Evolutionary conservation across 2,329 filamentous ascomycete genomes (phyloP), one percentile per base, ranked within the genome.

Genomic region (Aspergillus sp.): DNA sequence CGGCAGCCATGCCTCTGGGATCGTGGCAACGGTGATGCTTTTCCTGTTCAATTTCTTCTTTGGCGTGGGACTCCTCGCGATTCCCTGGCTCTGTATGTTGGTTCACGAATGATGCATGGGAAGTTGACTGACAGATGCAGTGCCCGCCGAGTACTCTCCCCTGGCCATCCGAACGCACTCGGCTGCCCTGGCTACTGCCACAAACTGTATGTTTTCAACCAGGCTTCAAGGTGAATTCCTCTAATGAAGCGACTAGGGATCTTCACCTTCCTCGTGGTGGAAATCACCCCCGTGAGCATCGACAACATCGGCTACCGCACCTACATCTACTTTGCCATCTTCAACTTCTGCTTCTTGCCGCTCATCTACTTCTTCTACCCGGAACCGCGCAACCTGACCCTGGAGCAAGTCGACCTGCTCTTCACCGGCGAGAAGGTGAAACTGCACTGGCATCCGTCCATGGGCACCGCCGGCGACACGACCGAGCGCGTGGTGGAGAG

Each of bases 21-120:
- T 74, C 49, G 75, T 76, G 9, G 75, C 76, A 0, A 71, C 71
- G 1, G 66, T 76, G 3, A 77, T 79, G 74, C 78, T 82, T 64
- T 81, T 82, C 64, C 58, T 81, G 5, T 81, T 80, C 66, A 81
- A 81, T 58, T 72, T 81, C 41, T 80, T 79, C 68, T 81, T 82
- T 55, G 78, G 72, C 14, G 75, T 80, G 25, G 77, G 77, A 5
- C 58, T 72, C 38, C 63, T 78, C 36, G 78, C 76, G 3, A 72
- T 77, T 13, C 74, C 74, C 11, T 79, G 76, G 68, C 58, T 68
- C 14, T 56, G 64, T 66, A 63, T 34, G 62, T 61, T 23, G 29
- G 4, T n/a, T 10, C 16, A 17, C 11, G 14, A 4, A n/a, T 2
- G 34, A 38, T 38, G 5, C 4, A 1, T n/a, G 14, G 16, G 5